Evolutionary conservation across 2,329 filamentous ascomycete species (phyloP).

Genomic region (Colletotrichum kahawae): DNA sequence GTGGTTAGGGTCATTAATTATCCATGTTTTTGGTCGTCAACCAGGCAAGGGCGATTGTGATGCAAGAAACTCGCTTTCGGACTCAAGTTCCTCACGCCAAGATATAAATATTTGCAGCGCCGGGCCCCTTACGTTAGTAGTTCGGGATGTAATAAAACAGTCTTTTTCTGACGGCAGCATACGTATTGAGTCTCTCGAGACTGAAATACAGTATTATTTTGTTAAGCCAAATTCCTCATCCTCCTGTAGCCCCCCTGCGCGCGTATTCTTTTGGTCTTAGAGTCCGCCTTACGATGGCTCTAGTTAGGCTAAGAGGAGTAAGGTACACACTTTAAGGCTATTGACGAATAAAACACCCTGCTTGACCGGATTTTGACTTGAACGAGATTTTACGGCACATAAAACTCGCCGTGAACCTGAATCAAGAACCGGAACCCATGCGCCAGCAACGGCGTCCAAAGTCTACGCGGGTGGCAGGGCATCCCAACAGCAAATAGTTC

Average conservation of each 20-base stretch:
- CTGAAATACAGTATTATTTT: no score
- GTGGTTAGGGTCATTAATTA: neutral
- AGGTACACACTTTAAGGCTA: no score
- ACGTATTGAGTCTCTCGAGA: no score
- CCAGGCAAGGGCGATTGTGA: neutral
- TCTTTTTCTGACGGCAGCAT: neutral
- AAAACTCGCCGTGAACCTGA: neutral
- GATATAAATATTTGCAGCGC: neutral
- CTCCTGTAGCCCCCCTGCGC: no score
- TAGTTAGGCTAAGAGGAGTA: no score
- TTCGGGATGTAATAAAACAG: neutral
- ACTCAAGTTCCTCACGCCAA: neutral
- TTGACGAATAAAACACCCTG: no score
- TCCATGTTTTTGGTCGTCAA: neutral
- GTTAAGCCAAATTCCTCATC: no score
- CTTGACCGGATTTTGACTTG: no score
- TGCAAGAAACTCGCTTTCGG: neutral
- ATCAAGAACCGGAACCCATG: neutral
- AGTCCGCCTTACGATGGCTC: no score
- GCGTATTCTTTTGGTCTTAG: no score
- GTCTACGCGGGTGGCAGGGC: neutral
- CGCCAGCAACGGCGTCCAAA: neutral
- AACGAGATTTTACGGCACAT: no score
- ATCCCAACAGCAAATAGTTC: neutral
- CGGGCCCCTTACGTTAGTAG: neutral